phyloP scores from a whole-genome alignment of 2,329 filamentous ascomycete species.

The Fusarium scirpi region DNA sequence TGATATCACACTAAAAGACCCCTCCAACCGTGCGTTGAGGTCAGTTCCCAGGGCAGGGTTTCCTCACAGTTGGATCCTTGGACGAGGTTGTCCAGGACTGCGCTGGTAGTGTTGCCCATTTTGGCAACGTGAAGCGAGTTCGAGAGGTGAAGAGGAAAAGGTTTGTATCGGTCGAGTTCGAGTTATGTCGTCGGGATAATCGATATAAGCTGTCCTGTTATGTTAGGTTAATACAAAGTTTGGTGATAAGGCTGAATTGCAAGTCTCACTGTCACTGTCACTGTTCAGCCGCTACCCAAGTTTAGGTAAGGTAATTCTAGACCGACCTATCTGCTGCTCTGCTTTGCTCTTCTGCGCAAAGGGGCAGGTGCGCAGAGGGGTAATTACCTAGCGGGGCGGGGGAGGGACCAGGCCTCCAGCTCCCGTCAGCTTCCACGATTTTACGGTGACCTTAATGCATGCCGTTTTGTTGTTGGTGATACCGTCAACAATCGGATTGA shows the following conservation, averaged over 20 bases:
- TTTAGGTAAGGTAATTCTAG: conserved; percentile 40
- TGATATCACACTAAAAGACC: conserved; percentile 9
- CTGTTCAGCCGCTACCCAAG: conserved; percentile 19
- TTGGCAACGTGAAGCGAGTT: conserved; percentile 31
- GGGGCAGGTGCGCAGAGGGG: conserved; percentile 42
- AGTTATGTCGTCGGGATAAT: neutral
- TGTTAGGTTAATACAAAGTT: conserved; percentile 21
- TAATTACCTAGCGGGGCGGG: conserved; percentile 39
- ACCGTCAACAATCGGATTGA: neutral
- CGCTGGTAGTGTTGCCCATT: conserved; percentile 78
- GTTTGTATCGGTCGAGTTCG: neutral
- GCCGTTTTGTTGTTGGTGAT: conserved; percentile 4
- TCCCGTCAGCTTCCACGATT: neutral
- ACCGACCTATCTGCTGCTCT: conserved; percentile 10
- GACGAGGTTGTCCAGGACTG: conserved; percentile 94
- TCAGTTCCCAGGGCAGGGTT: conserved; percentile 16
- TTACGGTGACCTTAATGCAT: conserved; percentile 1
- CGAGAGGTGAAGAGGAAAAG: neutral
- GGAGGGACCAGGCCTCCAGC: conserved; percentile 4
- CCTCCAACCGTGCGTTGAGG: conserved; percentile 15
- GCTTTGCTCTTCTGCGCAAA: conserved; percentile 37
- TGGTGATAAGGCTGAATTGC: conserved; percentile 48
- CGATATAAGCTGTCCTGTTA: conserved; percentile 18
- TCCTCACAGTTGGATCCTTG: conserved; percentile 91
- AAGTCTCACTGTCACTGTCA: conserved; percentile 35